A percentile compares a stretch with the other conserved stretches of the same genome.
phyloP scores from a whole-genome alignment of 768 basidiomycete genomes.

The Hygrocybe coccinea region DNA sequence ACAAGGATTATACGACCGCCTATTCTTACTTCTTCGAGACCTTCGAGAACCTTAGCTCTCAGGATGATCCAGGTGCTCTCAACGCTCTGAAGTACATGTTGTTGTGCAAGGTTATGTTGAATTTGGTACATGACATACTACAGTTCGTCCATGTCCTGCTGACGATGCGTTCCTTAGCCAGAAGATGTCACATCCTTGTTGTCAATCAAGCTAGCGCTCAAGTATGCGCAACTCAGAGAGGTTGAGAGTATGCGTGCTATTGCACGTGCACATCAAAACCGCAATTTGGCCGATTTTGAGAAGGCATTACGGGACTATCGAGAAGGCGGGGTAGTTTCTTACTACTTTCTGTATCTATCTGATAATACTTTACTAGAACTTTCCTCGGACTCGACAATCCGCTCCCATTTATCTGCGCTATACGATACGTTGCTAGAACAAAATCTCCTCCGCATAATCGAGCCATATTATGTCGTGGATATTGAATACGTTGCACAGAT shows the following conservation, averaged over 20 bases:
- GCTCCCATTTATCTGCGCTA: conserved; percentile 86
- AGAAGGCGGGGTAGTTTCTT: conserved; percentile 45
- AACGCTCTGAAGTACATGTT: conserved; percentile 96
- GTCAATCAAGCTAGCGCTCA: conserved; percentile 79
- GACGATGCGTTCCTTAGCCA: conserved; percentile 47
- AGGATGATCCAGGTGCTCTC: conserved; percentile 71
- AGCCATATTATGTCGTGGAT: conserved; percentile 92
- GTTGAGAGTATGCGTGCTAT: conserved; percentile 95
- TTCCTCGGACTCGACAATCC: conserved; percentile 91
- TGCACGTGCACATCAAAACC: conserved; percentile 87
- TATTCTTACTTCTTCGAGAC: conserved; percentile 98
- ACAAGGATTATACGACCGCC: conserved; percentile 95
- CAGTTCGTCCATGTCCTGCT: not conserved
- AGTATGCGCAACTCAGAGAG: conserved; percentile 82
- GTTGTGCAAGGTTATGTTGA: conserved; percentile 96
- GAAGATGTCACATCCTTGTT: conserved; percentile 89
- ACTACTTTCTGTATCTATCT: conserved; percentile 7
- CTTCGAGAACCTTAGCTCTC: conserved; percentile 80
- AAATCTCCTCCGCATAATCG: conserved; percentile 90
- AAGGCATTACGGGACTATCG: conserved; percentile 81
- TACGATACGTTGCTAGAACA: conserved; percentile 97
- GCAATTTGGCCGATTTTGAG: conserved; percentile 88
- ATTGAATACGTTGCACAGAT: conserved; percentile 81
- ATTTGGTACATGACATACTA: conserved; percentile 49
- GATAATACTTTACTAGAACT: conserved; percentile 53